phyloP scores from a whole-genome alignment of 805 yeast species.

The Teunomyces barrocoloradensis region DNA sequence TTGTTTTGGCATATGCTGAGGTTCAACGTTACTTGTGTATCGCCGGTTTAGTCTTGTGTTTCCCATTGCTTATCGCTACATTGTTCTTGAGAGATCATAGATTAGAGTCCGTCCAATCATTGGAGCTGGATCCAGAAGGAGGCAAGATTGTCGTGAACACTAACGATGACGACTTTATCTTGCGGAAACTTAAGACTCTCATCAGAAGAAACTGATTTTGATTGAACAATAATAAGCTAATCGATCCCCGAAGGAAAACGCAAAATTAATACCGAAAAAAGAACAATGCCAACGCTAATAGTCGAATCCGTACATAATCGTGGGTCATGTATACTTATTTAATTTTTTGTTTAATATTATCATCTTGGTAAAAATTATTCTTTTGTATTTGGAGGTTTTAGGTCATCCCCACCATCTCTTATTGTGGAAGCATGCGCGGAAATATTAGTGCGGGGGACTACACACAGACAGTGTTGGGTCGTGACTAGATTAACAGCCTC shows the following conservation, averaged over 20 bases:
- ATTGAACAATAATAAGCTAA: neutral
- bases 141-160: slow-evolving; percentile 22
- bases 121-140: slow-evolving; percentile 13
- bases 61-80: slow-evolving; percentile 48
- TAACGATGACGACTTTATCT: slow-evolving; percentile 22
- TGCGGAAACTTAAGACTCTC: slow-evolving; percentile 11
- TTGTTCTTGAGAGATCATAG: slow-evolving; percentile 54
- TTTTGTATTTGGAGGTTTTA: no score
- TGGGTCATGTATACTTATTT: neutral
- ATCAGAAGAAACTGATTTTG: slow-evolving; percentile 6
- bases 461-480: no score
- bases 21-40: slow-evolving; percentile 58
- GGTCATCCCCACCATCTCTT: no score
- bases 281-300: neutral
- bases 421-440: no score
- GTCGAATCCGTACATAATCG: neutral
- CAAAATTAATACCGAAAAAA: neutral
- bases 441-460: no score
- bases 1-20: slow-evolving; percentile 56
- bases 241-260: neutral
- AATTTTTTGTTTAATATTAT: no score
- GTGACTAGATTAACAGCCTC: no score
- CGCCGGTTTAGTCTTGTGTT: slow-evolving; percentile 53
- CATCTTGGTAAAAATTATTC: no score
- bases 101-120: slow-evolving; percentile 36